phyloP scores from a whole-genome alignment of 164 flowering plant genomes.

The Stephania cephalantha region DNA sequence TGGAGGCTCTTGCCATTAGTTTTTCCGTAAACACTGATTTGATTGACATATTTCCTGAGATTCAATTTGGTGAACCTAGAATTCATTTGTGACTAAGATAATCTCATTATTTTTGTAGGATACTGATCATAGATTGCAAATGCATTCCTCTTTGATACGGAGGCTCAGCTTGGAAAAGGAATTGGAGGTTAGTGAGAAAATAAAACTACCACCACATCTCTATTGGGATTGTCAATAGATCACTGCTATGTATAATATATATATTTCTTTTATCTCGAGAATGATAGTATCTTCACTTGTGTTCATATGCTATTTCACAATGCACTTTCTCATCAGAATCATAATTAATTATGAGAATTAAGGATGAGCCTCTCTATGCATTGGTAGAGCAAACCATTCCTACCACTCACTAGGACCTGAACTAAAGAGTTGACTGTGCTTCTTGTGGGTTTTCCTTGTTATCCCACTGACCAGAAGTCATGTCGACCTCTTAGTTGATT shows the following conservation, averaged over 20 bases:
- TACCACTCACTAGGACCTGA: too few species aligned
- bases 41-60: background rate
- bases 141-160: slow-evolving; percentile 67
- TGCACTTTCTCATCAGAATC: too few species aligned
- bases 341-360: too few species aligned
- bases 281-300: background rate
- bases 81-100: background rate
- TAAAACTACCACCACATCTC: background rate
- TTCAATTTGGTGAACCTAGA: background rate
- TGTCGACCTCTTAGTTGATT: too few species aligned
- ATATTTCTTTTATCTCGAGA: background rate
- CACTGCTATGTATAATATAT: background rate
- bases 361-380: too few species aligned
- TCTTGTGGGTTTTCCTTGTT: too few species aligned
- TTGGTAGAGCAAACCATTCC: too few species aligned
- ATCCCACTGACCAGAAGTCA: too few species aligned
- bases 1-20: background rate
- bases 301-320: too few species aligned
- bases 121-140: slow-evolving; percentile 44
- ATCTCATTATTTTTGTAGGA: slow-evolving; percentile 32
- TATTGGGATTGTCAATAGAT: background rate
- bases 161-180: slow-evolving; percentile 58
- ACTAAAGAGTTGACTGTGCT: too few species aligned
- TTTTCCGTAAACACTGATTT: background rate
- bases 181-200: slow-evolving; percentile 50